Conservation (phyloP, 441 rosid species). For the Geranium incanum region DNA sequence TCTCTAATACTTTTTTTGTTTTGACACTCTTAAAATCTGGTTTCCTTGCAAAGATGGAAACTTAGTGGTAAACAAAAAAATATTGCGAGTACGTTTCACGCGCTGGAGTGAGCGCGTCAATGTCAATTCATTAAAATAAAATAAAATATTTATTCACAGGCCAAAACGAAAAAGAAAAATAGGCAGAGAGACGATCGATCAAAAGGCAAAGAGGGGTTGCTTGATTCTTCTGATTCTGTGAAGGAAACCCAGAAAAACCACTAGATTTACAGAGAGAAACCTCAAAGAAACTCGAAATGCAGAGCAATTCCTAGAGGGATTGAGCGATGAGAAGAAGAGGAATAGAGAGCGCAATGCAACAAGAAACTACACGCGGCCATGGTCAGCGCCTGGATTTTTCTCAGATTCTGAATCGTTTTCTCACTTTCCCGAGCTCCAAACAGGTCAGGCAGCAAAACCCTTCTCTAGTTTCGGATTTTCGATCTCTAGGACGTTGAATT, state of each 20-base stretch:
- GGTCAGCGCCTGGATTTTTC: neutral
- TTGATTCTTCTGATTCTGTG: neutral
- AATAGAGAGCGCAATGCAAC: conserved; percentile 5
- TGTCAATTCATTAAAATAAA: neutral
- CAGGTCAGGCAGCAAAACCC: conserved; percentile 1
- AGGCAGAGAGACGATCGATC: neutral
- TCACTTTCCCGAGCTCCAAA: conserved; percentile 11
- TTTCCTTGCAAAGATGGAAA: too few relatives aligned
- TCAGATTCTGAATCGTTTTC: neutral
- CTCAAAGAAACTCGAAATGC: neutral
- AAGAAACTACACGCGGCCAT: neutral
- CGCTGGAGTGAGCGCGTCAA: neutral
- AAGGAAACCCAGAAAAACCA: conserved; percentile 7
- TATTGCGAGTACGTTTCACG: neutral
- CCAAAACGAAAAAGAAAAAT: neutral
- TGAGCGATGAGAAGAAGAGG: conserved; percentile 10
- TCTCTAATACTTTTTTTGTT: too few relatives aligned
- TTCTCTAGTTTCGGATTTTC: neutral
- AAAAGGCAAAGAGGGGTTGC: neutral
- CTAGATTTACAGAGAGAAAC: neutral
- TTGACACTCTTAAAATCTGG: too few relatives aligned
- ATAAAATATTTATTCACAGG: neutral
- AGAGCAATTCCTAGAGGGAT: conserved; percentile 16
- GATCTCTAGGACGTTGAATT: neutral
- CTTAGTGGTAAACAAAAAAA: too few relatives aligned